Base-by-base conservation (phyloP, 768 basidiomycete species). In the Leucogyrophana mollusca region DNA sequence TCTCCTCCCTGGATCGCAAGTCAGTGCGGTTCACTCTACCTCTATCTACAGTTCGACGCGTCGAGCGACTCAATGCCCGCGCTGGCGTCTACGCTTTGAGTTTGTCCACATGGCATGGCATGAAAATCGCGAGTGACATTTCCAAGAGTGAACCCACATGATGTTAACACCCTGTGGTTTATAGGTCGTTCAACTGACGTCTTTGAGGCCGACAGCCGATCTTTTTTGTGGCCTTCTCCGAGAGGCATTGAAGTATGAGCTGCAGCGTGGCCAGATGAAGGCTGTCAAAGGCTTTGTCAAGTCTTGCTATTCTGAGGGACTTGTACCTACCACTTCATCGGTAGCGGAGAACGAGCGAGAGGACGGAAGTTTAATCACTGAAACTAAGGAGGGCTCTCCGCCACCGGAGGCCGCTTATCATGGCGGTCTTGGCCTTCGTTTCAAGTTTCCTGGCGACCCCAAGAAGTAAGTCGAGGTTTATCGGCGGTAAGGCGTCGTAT, bases 81-180 rank as follows among this genome's bases (percentile, higher is more conserved):
- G 89, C 93, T 22, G 96, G 96, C 4, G 87, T 96, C 30, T 97
- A 97, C 62, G 94, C 95, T n/a, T 78, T 99, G 23, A 94, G 92
- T 57, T 71, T 98, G 16, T 79, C 84, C n/a, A 82, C 90, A 42
- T 97, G 94, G 90, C 93, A 98, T 63, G 86, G 90, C 27, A 80
- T 90, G 73, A 88, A 95, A 72, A 88, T 97, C 55, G 94, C 95
- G 57, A 45, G 65, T 53, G 47, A 7, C 16, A 23, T 37, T 16
- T 5, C 22, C 17, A 18, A 47, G 21, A 24, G 20, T 40, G 24
- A 5, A 18, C 27, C 14, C 36, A 33, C 36, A 27, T 33, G 43
- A 51, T 47, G 25, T 47, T 39, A 18, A 34, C 24, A 51, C 14
- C 46, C 44, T 46, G 36, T 37, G 24, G 8, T 37, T 6, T 40